A percentile compares a stretch with the other conserved stretches of the same genome.
These are phyloP conservation scores for Juncus effusus DNA, from an alignment of 176 grass and related monocot genomes.

Conservation along the genomic window DNA sequence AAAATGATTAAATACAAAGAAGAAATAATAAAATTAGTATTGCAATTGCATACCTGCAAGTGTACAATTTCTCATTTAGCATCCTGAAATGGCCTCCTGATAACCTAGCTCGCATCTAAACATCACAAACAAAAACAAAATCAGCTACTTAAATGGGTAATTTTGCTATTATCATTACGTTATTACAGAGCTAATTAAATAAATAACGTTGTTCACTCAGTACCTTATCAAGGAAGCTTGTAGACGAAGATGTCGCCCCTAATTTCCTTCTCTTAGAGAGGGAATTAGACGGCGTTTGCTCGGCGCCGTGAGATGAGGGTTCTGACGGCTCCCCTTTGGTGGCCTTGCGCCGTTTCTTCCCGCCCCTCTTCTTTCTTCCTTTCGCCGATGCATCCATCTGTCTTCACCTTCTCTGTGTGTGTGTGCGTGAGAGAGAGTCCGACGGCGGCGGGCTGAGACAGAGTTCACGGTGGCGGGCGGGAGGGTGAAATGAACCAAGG, in stretches of 20 bases:
- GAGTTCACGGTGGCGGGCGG: background rate
- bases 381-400: slow-evolving; percentile 11
- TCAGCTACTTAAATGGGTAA: background rate
- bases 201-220: too few relatives aligned
- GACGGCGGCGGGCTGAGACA: too few relatives aligned
- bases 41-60: slow-evolving; percentile 62
- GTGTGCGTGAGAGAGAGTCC: background rate
- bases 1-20: background rate
- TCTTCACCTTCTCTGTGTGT: background rate
- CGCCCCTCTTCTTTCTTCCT: slow-evolving; percentile 1
- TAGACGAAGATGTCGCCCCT: background rate
- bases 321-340: slow-evolving; percentile 1
- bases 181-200: too few relatives aligned
- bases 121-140: slow-evolving; percentile 8
- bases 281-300: slow-evolving; percentile 3
- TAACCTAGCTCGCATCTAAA: slow-evolving; percentile 90
- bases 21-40: background rate
- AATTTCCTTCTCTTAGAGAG: slow-evolving; percentile 18
- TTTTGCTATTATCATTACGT: too few relatives aligned
- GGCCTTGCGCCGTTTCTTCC: slow-evolving; percentile 37
- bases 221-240: slow-evolving; percentile 58
- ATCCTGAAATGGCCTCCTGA: slow-evolving; percentile 96
- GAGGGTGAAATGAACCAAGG: background rate
- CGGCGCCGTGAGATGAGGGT: background rate
- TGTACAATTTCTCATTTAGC: slow-evolving; percentile 89